Evolutionary conservation across 371 early-diverging fungal species (phyloP).

Genomic region (Apophysomyces ossiformis): DNA sequence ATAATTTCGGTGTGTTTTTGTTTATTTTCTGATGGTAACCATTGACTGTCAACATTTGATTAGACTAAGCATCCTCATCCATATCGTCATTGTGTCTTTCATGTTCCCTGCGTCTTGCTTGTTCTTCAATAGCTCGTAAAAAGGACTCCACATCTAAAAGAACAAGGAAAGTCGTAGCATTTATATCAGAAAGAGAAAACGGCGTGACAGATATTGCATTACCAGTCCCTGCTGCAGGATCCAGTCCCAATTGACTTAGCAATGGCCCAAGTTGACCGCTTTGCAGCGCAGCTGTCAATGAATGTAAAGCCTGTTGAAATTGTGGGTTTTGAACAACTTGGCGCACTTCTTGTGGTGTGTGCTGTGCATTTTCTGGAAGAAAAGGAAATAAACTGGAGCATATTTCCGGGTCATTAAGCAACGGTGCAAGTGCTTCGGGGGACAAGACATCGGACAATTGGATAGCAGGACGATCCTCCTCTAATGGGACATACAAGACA

Average conservation of each 20-base stretch:
- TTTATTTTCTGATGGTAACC: neutral
- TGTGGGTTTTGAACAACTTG: constrained; percentile 69
- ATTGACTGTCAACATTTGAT: neutral
- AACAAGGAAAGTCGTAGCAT: neutral
- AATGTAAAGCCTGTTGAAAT: constrained; percentile 71
- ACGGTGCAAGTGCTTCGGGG: constrained; percentile 50
- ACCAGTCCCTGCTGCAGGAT: constrained; percentile 52
- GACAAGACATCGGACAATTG: constrained; percentile 55
- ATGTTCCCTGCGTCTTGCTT: constrained; percentile 50
- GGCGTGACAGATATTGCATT: neutral
- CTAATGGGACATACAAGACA: neutral
- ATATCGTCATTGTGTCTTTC: constrained; percentile 13
- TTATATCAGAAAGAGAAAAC: neutral
- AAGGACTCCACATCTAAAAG: constrained; percentile 69
- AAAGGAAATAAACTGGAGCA: constrained; percentile 67
- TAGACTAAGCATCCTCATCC: constrained; percentile 39
- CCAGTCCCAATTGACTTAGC: constrained; percentile 66
- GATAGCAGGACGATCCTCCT: constrained; percentile 11
- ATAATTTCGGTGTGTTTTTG: neutral
- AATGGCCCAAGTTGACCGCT: constrained; percentile 73
- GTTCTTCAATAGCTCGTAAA: constrained; percentile 64
- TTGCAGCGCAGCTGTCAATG: constrained; percentile 67
- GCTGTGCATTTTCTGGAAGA: constrained; percentile 58
- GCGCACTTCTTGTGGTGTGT: constrained; percentile 58
- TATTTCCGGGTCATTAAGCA: constrained; percentile 63